Percentiles rank a stretch among this genome's conserved stretches.
Evolutionary conservation across 139 green algal species (phyloP).

Genomic region (Coccomyxa sp.): DNA sequence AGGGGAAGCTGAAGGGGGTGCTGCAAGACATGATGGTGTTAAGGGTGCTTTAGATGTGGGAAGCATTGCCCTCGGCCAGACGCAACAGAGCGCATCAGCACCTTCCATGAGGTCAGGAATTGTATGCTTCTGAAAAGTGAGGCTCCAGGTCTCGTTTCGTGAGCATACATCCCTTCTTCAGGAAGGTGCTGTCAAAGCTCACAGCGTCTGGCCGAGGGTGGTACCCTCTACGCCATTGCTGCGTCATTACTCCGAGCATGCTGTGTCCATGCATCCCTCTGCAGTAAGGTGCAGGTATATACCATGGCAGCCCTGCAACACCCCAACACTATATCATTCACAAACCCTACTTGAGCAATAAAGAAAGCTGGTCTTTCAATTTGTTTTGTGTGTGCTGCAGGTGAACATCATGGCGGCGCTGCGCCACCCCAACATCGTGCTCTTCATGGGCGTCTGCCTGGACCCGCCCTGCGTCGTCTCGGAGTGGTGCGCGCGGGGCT

Average conservation of each 20-base stretch:
- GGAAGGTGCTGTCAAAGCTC: too few relatives aligned
- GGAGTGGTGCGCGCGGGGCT: constrained; percentile 29
- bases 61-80: too few relatives aligned
- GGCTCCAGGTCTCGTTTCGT: too few relatives aligned
- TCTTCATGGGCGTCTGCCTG: constrained; percentile 48
- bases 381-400: constrained; percentile 15
- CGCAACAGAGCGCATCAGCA: too few relatives aligned
- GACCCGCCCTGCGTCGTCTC: constrained; percentile 42
- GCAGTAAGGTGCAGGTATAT: constrained; percentile 23
- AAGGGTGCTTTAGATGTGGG: too few relatives aligned
- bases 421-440: constrained; percentile 51
- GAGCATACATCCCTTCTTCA: too few relatives aligned
- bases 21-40: too few relatives aligned
- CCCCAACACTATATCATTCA: constrained; percentile 52
- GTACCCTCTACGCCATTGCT: too few relatives aligned
- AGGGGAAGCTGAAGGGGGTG: too few relatives aligned
- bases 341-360: not conserved
- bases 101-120: too few relatives aligned
- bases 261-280: not conserved
- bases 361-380: not conserved
- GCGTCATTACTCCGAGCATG: not conserved
- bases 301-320: constrained; percentile 46
- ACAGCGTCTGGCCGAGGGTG: too few relatives aligned
- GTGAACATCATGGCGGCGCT: constrained; percentile 43
- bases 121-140: too few relatives aligned